Evolutionary conservation across 1,284 basidiomycete species (phyloP), one percentile per base, ranked within the genome.

Genomic region (Agroathelia rolfsii): DNA sequence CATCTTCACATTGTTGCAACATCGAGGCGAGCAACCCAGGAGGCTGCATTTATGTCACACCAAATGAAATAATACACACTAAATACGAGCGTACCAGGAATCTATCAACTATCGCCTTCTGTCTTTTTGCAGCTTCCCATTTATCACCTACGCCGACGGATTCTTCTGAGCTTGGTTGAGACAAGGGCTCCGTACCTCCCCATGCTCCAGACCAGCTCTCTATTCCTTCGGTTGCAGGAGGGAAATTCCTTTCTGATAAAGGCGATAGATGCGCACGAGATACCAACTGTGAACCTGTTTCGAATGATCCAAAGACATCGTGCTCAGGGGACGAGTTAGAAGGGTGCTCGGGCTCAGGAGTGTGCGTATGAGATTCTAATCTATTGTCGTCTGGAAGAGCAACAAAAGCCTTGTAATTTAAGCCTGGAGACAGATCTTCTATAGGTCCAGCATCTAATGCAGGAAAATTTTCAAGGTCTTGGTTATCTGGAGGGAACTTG

Each of bases 231-330:
- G 46, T 28, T 23, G 49, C 42, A 14, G 47, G 40, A 10, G n/a
- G n/a, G n/a, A n/a, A n/a, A n/a, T n/a, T 64, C 59, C 10, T 56
- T 55, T 32, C 51, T 56, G 8, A 46, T 38, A 38, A 46, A 28
- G 22, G 49, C 42, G 14, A 47, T 40, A 10, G 53, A 37, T 17
- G 52, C 40, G 9, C 64, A 54, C 8, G 41, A 41, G n/a, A 60
- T 48, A 13, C 50, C 48, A n/a, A 58, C 41, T 17, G 59, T 45
- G 55, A 38, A n/a, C 56, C 72, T 13, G 61, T 58, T 45, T 73
- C 71, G 41, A 79, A 79, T 2, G 67, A 67, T n/a, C 75, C 75
- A 47, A 76, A 78, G 2, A 53, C 69, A 50, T 77, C 73, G 7
- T 64, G 61, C 41, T 61, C 70, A 4, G 52, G 49, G 6, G 62